Evolutionary conservation across 2,329 filamentous ascomycete genomes (phyloP), one percentile per base, ranked within the genome.

Genomic region (Talaromyces sp.): DNA sequence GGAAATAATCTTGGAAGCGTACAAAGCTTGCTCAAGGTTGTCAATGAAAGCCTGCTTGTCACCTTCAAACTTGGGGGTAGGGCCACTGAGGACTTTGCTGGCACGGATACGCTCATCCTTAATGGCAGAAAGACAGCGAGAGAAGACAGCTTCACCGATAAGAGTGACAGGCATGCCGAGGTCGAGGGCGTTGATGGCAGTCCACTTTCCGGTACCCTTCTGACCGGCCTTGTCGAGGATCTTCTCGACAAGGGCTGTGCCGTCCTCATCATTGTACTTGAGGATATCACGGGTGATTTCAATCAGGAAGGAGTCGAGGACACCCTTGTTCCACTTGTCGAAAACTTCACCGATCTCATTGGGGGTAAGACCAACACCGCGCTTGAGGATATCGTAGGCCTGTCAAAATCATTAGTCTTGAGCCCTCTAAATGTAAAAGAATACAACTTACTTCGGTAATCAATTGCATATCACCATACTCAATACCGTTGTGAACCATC

Each of bases 401-500:
- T 97, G 73, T 17, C 3, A 3, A 22, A 31, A 61, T n/a, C n/a
- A 31, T 31, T 33, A 50, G 25, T 19, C 17, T 9, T 9, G 33
- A 41, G 37, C 31, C 33, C 31, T 15, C 37, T n/a, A 19, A 33
- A 43, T 9, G 19, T 22, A 8, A 10, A 11, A 10, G 27, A 17
- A 19, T 60, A 25, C 37, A 59, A 41, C 87, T 74, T 83, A 97
- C 94, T 89, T 99, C 95, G 83, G 90, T 96, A 80, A 99, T 99
- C 77, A 99, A 87, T 87, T 99, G 95, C 95, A 99, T 99, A 85
- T 99, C 95, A 89, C 95, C 95, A 81, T 99, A 99, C 85, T 99
- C 95, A 75, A 99, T 99, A 87, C 95, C 95, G 84, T 99, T 99
- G 90, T 99, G 95, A 70, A 99, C 95, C 95, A 99, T 99, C 91